Base-by-base conservation (phyloP, 176 grass and related monocot genomes). In the Eragrostis nindensis region DNA sequence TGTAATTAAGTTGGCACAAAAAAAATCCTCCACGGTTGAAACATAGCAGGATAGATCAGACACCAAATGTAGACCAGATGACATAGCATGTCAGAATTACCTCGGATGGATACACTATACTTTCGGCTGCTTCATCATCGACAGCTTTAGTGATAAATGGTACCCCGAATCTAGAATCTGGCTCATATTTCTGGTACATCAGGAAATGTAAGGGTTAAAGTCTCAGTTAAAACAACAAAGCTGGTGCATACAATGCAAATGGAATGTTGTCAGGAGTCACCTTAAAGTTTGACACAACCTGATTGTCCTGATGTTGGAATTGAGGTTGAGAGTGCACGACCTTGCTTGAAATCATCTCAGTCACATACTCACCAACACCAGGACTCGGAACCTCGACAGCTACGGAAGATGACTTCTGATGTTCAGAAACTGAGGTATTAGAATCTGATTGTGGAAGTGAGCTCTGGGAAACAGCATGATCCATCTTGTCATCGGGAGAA, bases 121-220 rank as follows among this genome's bases (percentile, higher is more conserved):
- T 68, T 81, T 87, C 69, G 16, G 70, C 32, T 8, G 30, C 61
- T 81, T 77, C 80, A 49, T 44, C 60, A 86, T 86, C 89, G 86
- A 78, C 55, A 66, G 59, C 66, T 56, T 83, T 82, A 83, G 77
- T 82, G 42, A 90, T 80, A 87, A 90, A 90, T 25, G 78, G 44
- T 57, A 88, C 49, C 53, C 52, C 84, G 29, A 81, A 88, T 62
- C 79, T 80, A 71, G 88, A 85, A 83, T 92, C 80, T 46, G 87
- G 78, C n/a, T 83, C 87, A 57, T 74, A 95, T 41, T 53, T 59
- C 93, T 95, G 84, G 55, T 44, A 52, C 48, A 79, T 84, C 22
- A 90, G 78, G 44, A 80, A 56, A 76, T 50, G 45, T 47, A 69
- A 52, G 42, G 18, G 56, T 62, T 29, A 82, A 62, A 40, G n/a